These are phyloP conservation scores for Fusarium neocosmosporiellum DNA, from an alignment of 2,329 filamentous ascomycete species.

Conservation along the genomic window DNA sequence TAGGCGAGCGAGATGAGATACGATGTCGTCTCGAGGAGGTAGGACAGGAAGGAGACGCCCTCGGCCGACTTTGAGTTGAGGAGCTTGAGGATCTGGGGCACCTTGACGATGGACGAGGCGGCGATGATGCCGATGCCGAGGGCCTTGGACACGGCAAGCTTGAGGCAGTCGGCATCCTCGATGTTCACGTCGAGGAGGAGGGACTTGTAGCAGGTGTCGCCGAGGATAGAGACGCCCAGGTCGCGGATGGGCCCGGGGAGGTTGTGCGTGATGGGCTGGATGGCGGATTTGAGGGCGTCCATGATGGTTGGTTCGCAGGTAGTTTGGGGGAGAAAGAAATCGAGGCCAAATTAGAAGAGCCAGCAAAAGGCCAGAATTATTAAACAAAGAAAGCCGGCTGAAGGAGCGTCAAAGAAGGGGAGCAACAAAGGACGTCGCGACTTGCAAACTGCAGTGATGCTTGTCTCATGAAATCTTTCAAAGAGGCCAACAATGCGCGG, in stretches of 20 bases:
- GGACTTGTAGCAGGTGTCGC: slow-evolving; percentile 84
- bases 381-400: slow-evolving; percentile 7
- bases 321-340: neutral
- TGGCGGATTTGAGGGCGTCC: slow-evolving; percentile 69
- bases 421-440: slow-evolving; percentile 23
- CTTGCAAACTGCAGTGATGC: slow-evolving; percentile 2
- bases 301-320: slow-evolving; percentile 53
- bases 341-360: neutral
- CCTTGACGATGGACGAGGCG: slow-evolving; percentile 91
- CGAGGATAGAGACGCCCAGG: slow-evolving; percentile 82
- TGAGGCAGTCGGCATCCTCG: slow-evolving; percentile 81
- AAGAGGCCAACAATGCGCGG: slow-evolving; percentile 40
- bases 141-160: slow-evolving; percentile 90
- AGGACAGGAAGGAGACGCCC: slow-evolving; percentile 89
- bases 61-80: slow-evolving; percentile 81
- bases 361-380: neutral
- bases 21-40: slow-evolving; percentile 88
- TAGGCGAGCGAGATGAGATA: slow-evolving; percentile 94
- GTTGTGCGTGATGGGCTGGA: slow-evolving; percentile 77
- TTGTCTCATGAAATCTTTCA: slow-evolving; percentile 16
- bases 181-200: slow-evolving; percentile 88
- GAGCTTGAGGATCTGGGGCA: slow-evolving; percentile 96
- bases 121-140: slow-evolving; percentile 94
- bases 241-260: slow-evolving; percentile 81
- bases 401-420: slow-evolving; percentile 34